Evolutionary conservation across 2,329 filamentous ascomycete species (phyloP), one percentile per base, ranked within the genome.

Genomic region (Hypoxylon sp.): DNA sequence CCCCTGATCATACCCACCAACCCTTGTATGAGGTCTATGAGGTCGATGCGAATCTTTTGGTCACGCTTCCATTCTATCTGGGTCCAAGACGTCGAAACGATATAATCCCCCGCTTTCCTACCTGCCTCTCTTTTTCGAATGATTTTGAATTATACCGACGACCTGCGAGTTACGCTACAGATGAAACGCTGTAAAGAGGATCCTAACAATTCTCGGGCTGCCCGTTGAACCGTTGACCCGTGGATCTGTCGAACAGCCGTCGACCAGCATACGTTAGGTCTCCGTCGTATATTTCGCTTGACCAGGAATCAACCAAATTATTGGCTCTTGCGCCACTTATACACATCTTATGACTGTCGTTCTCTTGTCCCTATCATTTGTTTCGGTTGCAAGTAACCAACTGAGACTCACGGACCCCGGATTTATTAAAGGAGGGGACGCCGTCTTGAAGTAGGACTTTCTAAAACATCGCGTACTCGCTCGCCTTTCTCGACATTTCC

Each of bases 201-300:
- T 27, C 26, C 16, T 20, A 15, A n/a, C n/a, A n/a, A n/a, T n/a
- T n/a, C n/a, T 23, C 19, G 25, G 30, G 37, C 27, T 20, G 27
- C 26, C 20, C 11, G 7, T 25, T 32, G 30, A 31, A 21, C 35
- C n/a, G n/a, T n/a, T n/a, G n/a, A n/a, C n/a, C n/a, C n/a, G n/a
- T n/a, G n/a, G n/a, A n/a, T n/a, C n/a, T n/a, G n/a, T n/a, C n/a
- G n/a, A n/a, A n/a, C n/a, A n/a, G 2, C 30, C 15, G 7, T 37
- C 31, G 56, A 32, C 53, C 56, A 59, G 56, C 46, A 59, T 49
- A 56, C 49, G 49, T 43, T 40, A 48, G 52, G 53, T 51, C 56
- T 34, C 11, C 32, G 20, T 51, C 21, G 11, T 42, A 26, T 26
- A 38, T 36, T 38, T 44, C n/a, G n/a, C n/a, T n/a, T n/a, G n/a